Base-by-base conservation (phyloP, 1,284 basidiomycete species). In the Spongispora temasekensis region DNA sequence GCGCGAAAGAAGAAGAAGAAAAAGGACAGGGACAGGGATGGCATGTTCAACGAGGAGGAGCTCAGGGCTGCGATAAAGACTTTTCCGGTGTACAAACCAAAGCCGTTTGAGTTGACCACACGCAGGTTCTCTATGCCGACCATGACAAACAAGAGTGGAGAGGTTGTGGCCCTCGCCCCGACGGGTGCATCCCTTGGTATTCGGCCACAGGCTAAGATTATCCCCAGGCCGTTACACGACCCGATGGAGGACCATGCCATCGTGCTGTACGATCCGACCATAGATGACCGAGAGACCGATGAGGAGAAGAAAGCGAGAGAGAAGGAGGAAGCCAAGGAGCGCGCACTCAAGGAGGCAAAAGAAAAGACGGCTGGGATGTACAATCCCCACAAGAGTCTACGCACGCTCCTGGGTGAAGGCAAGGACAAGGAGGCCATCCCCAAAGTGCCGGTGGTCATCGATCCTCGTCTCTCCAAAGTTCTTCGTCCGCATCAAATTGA, bases 221-320 rank as follows among this genome's bases (percentile, higher is more conserved):
- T 94, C 51, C 97, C 97, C 7, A 84, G 97, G 13, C 97, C 97
- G 2, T 79, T 98, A 17, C 91, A 97, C 71, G 95, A 99, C 73
- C 97, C 96, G 0, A 97, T 99, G 93, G 89, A 91, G 58, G 96
- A 98, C 70, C 95, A 97, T 74, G 95, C 97, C 0, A 97, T 99
- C 64, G 97, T 99, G 0, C 79, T 98, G 5, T 99, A 95, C 73
- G 97, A 99, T 71, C 97, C 97, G 0, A 99, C 97, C 0, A 88
- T 97, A 52, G 96, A 99, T 71, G 90, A 93, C 70, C 79, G 89
- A 67, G 95, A 97, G 69, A 94, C 92, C 0, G 91, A 94, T 62
- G 91, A 93, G 69, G 91, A 93, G 75, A 83, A 77, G 74, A 87
- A 79, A 73, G 88, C 85, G 64, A 78, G 88, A 34, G 82, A 87